phyloP scores from a whole-genome alignment of 1,139 yeast genomes.

The Taiozyma sp. region DNA sequence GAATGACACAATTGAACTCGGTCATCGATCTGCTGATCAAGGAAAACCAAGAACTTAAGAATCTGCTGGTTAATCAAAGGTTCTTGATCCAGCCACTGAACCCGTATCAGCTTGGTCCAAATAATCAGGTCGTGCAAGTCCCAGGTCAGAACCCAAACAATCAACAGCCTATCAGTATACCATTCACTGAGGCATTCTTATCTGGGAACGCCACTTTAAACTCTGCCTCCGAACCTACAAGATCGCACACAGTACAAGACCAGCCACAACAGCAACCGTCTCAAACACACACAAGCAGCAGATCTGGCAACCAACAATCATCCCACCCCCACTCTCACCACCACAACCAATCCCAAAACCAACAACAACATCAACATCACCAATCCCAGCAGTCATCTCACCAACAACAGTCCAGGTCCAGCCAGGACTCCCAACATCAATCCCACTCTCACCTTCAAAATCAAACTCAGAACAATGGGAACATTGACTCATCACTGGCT shows the following conservation, averaged over 20 bases:
- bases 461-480: slow-evolving; percentile 10
- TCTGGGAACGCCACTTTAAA: not conserved
- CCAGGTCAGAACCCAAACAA: not conserved
- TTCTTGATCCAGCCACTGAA: slow-evolving; percentile 22
- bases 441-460: slow-evolving; percentile 3
- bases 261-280: slow-evolving; percentile 1
- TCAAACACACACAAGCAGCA: not conserved
- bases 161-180: slow-evolving; percentile 4
- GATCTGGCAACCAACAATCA: not conserved
- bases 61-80: slow-evolving; percentile 17
- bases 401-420: slow-evolving; percentile 5
- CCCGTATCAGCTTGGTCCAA: slow-evolving; percentile 13
- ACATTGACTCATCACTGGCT: slow-evolving; percentile 14
- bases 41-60: slow-evolving; percentile 23
- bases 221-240: not conserved
- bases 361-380: slow-evolving; percentile 4
- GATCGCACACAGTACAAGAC: slow-evolving; percentile 1
- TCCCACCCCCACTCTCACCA: slow-evolving; percentile 6
- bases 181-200: slow-evolving; percentile 7
- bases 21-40: slow-evolving; percentile 21
- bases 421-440: slow-evolving; percentile 5
- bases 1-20: slow-evolving; percentile 16
- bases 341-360: slow-evolving; percentile 3
- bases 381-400: slow-evolving; percentile 4
- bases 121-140: slow-evolving; percentile 7